phyloP scores from a whole-genome alignment of 1,139 yeast species.

The Diutina mesorugosa region DNA sequence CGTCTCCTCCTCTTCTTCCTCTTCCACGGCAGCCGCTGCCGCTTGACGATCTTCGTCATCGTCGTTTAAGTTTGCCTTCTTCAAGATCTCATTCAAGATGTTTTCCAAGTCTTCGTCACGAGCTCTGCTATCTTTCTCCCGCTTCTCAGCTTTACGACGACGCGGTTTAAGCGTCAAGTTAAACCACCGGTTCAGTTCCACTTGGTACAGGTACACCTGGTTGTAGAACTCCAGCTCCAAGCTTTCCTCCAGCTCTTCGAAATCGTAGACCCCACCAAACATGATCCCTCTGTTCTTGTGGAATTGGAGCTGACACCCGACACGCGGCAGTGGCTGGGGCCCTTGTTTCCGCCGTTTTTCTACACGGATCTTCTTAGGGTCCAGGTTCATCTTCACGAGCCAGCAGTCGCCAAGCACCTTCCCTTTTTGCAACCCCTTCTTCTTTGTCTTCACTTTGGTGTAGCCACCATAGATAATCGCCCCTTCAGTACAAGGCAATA shows the following conservation, averaged over 20 bases:
- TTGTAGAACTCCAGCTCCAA: slow-evolving; percentile 79
- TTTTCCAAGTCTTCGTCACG: slow-evolving; percentile 80
- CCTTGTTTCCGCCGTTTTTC: slow-evolving; percentile 87
- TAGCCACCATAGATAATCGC: slow-evolving; percentile 89
- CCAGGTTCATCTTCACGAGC: slow-evolving; percentile 79
- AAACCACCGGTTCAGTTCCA: slow-evolving; percentile 85
- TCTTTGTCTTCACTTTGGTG: slow-evolving; percentile 77
- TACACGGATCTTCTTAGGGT: slow-evolving; percentile 69
- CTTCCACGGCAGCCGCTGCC: slow-evolving; percentile 15
- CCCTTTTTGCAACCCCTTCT: slow-evolving; percentile 79
- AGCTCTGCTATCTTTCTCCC: slow-evolving; percentile 23
- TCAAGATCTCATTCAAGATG: slow-evolving; percentile 60
- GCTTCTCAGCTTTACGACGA: slow-evolving; percentile 33
- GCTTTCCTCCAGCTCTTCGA: slow-evolving; percentile 88
- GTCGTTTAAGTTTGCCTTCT: slow-evolving; percentile 55
- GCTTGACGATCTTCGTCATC: slow-evolving; percentile 37
- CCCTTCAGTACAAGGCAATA: slow-evolving; percentile 74
- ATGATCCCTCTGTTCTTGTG: slow-evolving; percentile 89
- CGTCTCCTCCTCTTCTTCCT: slow-evolving; percentile 20
- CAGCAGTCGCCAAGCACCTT: slow-evolving; percentile 84
- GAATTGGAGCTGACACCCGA: slow-evolving; percentile 82
- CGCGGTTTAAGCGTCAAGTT: slow-evolving; percentile 54
- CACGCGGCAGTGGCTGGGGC: slow-evolving; percentile 80
- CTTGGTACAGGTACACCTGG: slow-evolving; percentile 68
- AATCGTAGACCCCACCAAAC: slow-evolving; percentile 94